Evolutionary conservation across 441 rosid species (phyloP).

Genomic region (Cnidoscolus chayamansa): DNA sequence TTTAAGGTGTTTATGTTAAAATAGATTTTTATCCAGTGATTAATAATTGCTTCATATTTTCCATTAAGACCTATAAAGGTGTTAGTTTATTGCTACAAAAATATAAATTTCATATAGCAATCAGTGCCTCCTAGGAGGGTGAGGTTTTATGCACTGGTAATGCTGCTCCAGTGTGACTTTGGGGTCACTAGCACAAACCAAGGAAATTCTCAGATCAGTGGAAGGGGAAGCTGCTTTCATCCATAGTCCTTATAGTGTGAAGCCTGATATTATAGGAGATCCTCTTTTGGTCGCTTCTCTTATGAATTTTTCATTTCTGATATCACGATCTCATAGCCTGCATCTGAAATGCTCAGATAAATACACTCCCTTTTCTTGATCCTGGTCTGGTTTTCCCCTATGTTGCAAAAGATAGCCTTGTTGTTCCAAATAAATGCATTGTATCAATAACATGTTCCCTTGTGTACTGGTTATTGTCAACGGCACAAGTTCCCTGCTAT

Average conservation of each 20-base stretch:
- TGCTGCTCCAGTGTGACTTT: neutral
- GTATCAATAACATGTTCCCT: neutral
- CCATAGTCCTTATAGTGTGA: neutral
- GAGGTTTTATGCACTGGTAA: neutral
- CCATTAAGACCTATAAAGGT: neutral
- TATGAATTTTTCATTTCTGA: neutral
- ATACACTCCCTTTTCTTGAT: too few species aligned
- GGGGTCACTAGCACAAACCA: neutral
- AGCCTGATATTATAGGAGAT: neutral
- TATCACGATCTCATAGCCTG: neutral
- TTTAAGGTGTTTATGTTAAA: slow-evolving; percentile 58
- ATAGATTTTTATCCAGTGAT: neutral
- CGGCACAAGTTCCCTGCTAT: neutral
- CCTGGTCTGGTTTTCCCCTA: too few species aligned
- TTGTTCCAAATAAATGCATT: too few species aligned
- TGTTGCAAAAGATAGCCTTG: too few species aligned
- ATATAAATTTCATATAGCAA: neutral
- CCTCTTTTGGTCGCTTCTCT: neutral
- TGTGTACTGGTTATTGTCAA: neutral
- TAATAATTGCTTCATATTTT: neutral
- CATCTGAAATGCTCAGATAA: neutral
- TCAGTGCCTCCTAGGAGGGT: neutral
- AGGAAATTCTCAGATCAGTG: neutral
- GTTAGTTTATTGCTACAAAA: neutral
- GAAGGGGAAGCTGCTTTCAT: slow-evolving; percentile 6